Evolutionary conservation across 306 rosid genomes (phyloP).

Genomic region (Lathyrus oleraceus): DNA sequence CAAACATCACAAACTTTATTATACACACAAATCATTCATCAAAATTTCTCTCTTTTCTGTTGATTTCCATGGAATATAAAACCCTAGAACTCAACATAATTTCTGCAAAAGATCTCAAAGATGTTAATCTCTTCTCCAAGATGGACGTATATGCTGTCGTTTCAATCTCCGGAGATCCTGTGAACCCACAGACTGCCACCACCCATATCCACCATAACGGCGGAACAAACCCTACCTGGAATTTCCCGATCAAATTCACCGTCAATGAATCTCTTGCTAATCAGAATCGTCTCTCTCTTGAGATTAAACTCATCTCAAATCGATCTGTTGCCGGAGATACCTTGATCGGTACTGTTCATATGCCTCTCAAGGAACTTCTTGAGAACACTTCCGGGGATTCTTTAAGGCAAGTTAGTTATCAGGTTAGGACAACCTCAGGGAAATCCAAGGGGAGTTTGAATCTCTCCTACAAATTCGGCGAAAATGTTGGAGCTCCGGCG

Average conservation of each 20-base stretch:
- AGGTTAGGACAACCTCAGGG: conserved; percentile 61
- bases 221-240: conserved; percentile 68
- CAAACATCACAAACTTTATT: background rate
- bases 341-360: conserved; percentile 52
- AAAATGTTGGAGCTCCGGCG: background rate
- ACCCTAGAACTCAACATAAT: conserved; percentile 60
- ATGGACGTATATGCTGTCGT: conserved; percentile 77
- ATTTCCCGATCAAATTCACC: conserved; percentile 48
- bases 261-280: conserved; percentile 43
- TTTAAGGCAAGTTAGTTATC: conserved; percentile 46
- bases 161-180: conserved; percentile 51
- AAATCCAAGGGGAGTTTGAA: conserved; percentile 55
- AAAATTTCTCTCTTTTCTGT: background rate
- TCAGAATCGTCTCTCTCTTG: conserved; percentile 52
- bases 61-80: conserved; percentile 43
- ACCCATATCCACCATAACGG: conserved; percentile 46
- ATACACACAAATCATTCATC: background rate
- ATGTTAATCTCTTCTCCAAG: conserved; percentile 65
- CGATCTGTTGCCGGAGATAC: conserved; percentile 59
- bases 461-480: conserved; percentile 51
- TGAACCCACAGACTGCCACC: conserved; percentile 30
- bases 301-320: conserved; percentile 48
- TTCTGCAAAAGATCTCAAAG: conserved; percentile 71
- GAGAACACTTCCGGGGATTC: conserved; percentile 36
- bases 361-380: conserved; percentile 65